These are phyloP conservation scores for Monosporascus sp. DNA, from an alignment of 2,329 filamentous ascomycete genomes.

Conservation along the genomic window DNA sequence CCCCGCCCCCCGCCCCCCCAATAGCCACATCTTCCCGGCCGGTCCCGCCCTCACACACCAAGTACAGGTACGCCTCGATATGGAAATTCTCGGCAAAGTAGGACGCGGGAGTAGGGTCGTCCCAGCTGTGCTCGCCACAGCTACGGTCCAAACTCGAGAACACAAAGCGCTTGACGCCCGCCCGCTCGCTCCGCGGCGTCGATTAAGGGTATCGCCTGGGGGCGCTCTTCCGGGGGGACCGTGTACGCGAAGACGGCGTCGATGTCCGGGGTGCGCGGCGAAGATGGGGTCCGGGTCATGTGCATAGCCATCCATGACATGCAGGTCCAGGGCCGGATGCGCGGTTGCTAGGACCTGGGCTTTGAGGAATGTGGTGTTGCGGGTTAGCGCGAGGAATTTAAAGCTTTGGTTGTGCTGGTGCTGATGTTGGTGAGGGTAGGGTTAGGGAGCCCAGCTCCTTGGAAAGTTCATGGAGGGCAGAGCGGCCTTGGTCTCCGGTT, in stretches of 20 bases:
- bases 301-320: slow-evolving; percentile 30
- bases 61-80: slow-evolving; percentile 52
- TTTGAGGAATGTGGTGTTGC: slow-evolving; percentile 23
- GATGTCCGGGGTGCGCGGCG: slow-evolving; percentile 25
- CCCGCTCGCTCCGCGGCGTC: slow-evolving; percentile 25
- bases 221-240: slow-evolving; percentile 25
- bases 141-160: slow-evolving; percentile 62
- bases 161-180: slow-evolving; percentile 50
- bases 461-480: slow-evolving; percentile 22
- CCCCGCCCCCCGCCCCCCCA: no score
- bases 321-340: slow-evolving; percentile 20
- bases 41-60: slow-evolving; percentile 22
- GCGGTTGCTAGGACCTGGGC: slow-evolving; percentile 18
- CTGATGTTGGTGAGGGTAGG: slow-evolving; percentile 22
- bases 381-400: slow-evolving; percentile 29
- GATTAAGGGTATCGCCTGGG: slow-evolving; percentile 30
- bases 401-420: slow-evolving; percentile 11
- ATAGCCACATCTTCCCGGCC: not conserved
- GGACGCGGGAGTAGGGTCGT: slow-evolving; percentile 46
- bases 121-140: slow-evolving; percentile 44
- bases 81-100: slow-evolving; percentile 56
- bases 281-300: slow-evolving; percentile 29
- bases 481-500: slow-evolving; percentile 31
- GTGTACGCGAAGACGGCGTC: slow-evolving; percentile 30
- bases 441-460: slow-evolving; percentile 5